Conservation (phyloP, 257 asterid genomes). For the Solanum arcanum region DNA sequence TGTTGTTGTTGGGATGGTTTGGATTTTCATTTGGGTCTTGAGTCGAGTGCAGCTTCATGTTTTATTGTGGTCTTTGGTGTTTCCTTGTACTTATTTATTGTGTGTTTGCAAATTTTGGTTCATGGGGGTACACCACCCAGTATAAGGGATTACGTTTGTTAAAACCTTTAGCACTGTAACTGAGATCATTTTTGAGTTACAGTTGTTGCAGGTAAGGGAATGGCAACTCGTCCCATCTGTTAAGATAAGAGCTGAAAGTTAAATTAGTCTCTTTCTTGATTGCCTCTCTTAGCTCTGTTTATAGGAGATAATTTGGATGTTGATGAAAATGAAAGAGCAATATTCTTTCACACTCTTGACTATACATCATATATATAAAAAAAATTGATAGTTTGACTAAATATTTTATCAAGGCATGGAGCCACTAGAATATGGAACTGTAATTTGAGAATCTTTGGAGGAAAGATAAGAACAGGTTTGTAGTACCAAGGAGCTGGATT, state of each 20-base stretch:
- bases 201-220: not conserved
- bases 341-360: not conserved
- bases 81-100: not conserved
- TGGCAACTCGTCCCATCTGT: not conserved
- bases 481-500: not conserved
- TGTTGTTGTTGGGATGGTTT: slow-evolving; percentile 1
- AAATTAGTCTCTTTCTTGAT: not conserved
- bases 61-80: not conserved
- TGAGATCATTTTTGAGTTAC: not conserved
- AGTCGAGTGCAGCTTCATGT: not conserved
- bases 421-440: not conserved
- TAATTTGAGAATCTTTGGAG: not conserved
- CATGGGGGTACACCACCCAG: not conserved
- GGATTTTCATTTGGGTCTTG: not conserved
- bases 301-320: not conserved
- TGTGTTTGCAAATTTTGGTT: not conserved
- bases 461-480: not conserved
- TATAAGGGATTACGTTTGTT: not conserved
- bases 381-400: not conserved
- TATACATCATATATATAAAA: not conserved
- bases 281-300: not conserved
- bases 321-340: not conserved
- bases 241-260: not conserved
- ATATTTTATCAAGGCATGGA: not conserved
- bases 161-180: not conserved